Base-by-base conservation (phyloP, 495 filamentous ascomycete genomes). In the Penicillium arizonense region DNA sequence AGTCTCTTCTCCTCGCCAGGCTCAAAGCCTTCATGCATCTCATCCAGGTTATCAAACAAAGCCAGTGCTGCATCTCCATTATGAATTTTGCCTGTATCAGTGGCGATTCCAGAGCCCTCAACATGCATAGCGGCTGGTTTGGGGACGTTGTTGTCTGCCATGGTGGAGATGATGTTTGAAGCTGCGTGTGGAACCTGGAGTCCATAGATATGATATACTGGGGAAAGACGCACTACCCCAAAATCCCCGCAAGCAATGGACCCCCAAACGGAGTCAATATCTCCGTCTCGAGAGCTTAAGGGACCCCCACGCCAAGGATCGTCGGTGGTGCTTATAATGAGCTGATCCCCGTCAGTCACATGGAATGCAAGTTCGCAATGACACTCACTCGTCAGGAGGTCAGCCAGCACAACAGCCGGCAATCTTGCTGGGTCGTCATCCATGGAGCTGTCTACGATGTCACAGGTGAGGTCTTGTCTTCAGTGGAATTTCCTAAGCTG, bases 391-490 rank as follows among this genome's bases (percentile, higher is more conserved):
- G 36, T 32, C 80, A 70, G 24, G 84, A 90, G 35, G 72, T 92
- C 34, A 78, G 78, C 16, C 79, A 86, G 68, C 90, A 94, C 63
- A 83, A 82, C 65, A 81, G 63, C 37, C 72, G 75, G 46, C 77
- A 87, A 55, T 86, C 84, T 20, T 91, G 88, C 65, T 94, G 89
- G 89, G 82, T 92, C 9, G 88, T 87, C 43, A 77, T 93, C 46
- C 87, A 90, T 67, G 82, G 84, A 62, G 70, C 68, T 62, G 88
- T 85, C 37, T 93, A 93, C 71, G 88, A 94, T 77, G 86, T 94
- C 43, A 94, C 89, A 8, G 87, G 70, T 73, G n/a, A 7, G 50
- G 38, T 10, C 4, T 5, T 32, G 36, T 21, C 23, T 24, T 24
- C 23, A 24, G 23, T 6, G 5, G 23, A 35, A 5, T 18, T 4